Conservation (phyloP, 1,284 basidiomycete species). For the Coniferiporia sulphurascens region DNA sequence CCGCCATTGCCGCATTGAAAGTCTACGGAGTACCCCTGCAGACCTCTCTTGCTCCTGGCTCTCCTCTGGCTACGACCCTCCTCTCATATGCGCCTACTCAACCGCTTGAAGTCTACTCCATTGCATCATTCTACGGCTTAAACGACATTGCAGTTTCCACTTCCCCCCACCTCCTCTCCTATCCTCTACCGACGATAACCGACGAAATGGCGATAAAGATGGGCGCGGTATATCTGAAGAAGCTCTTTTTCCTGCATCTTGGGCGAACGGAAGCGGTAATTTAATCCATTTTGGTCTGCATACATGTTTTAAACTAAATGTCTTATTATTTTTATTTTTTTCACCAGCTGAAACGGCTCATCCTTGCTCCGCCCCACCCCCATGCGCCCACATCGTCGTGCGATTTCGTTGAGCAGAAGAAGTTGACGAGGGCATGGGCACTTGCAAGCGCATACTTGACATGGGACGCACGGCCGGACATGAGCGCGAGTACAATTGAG, state of each 20-base stretch:
- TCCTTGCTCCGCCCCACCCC: slow-evolving; percentile 34
- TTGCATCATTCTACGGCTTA: slow-evolving; percentile 25
- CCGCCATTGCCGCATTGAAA: slow-evolving; percentile 29
- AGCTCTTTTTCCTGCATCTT: slow-evolving; percentile 30
- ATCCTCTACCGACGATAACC: slow-evolving; percentile 24
- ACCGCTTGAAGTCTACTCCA: slow-evolving; percentile 31
- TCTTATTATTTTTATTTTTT: slow-evolving; percentile 20
- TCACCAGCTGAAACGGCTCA: slow-evolving; percentile 30
- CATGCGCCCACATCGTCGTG: slow-evolving; percentile 33
- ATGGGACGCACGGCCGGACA: slow-evolving; percentile 36
- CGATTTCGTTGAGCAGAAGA: slow-evolving; percentile 36
- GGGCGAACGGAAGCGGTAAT: slow-evolving; percentile 25
- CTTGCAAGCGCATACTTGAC: slow-evolving; percentile 36
- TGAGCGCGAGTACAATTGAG: slow-evolving; percentile 51
- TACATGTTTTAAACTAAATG: slow-evolving; percentile 18
- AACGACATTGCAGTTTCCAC: slow-evolving; percentile 26
- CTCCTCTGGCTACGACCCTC: slow-evolving; percentile 30
- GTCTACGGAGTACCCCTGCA: slow-evolving; percentile 30
- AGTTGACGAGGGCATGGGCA: slow-evolving; percentile 37
- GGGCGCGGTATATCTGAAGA: slow-evolving; percentile 28
- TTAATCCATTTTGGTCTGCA: slow-evolving; percentile 21
- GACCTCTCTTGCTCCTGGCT: slow-evolving; percentile 24
- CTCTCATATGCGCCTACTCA: slow-evolving; percentile 31
- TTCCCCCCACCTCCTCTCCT: slow-evolving; percentile 26
- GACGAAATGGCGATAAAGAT: slow-evolving; percentile 26